phyloP scores from a whole-genome alignment of 2,329 filamentous ascomycete genomes.

The Aspergillus texensis region DNA sequence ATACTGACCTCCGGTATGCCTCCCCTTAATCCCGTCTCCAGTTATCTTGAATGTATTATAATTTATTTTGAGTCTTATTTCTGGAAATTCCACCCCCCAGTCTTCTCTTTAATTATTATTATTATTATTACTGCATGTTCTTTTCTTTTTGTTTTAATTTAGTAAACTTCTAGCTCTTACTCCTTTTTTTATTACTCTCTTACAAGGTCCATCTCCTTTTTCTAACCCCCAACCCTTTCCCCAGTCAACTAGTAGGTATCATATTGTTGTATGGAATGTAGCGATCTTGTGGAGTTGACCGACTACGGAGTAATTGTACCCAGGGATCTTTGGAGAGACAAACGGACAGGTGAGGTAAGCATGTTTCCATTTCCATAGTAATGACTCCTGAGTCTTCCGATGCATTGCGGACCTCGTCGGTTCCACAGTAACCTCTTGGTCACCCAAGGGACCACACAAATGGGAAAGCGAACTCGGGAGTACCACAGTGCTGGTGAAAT shows the following conservation, averaged over 20 bases:
- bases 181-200: background rate
- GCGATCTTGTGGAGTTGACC: background rate
- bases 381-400: slow-evolving; percentile 5
- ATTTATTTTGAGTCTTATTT: slow-evolving; percentile 7
- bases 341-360: background rate
- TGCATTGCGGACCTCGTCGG: slow-evolving; percentile 10
- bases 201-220: background rate
- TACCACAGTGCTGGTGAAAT: background rate
- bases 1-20: background rate
- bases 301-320: background rate
- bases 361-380: slow-evolving; percentile 3
- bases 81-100: background rate
- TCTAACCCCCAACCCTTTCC: background rate
- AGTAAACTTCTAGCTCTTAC: background rate
- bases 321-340: background rate
- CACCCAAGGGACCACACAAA: slow-evolving; percentile 5
- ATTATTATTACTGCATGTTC: background rate
- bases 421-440: slow-evolving; percentile 5
- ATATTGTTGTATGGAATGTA: background rate
- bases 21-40: slow-evolving; percentile 1
- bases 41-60: background rate
- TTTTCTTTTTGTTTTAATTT: background rate
- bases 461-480: background rate
- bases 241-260: background rate
- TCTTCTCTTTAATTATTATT: slow-evolving; percentile 2